These are phyloP conservation scores for Globisporangium viniferum DNA, from an alignment of 352 stramenopile genomes.

Conservation along the genomic window DNA sequence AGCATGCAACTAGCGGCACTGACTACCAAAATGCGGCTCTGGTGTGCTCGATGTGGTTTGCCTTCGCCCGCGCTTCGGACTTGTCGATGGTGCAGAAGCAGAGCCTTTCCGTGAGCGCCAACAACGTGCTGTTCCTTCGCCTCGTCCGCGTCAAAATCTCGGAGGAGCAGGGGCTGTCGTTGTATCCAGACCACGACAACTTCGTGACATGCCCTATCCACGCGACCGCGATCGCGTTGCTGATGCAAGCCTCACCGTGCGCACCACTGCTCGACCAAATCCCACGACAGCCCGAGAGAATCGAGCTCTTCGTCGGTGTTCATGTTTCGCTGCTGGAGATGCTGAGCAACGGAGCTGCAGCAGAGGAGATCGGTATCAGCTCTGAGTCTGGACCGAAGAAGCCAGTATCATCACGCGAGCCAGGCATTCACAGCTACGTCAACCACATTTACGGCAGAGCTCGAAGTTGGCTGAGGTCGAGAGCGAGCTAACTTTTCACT, in stretches of 20 bases:
- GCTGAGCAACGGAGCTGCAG: too few species aligned
- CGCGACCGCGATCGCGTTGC: not conserved
- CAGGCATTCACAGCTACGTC: not conserved
- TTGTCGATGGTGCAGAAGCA: conserved; percentile 16
- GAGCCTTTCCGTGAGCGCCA: conserved; percentile 9
- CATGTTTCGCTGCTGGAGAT: too few species aligned
- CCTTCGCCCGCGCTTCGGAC: conserved; percentile 15
- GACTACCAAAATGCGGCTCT: conserved; percentile 26
- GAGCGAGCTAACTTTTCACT: not conserved
- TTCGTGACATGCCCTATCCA: not conserved
- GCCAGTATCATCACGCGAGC: too few species aligned
- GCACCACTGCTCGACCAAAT: not conserved
- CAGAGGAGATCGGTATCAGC: too few species aligned
- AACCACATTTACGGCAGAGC: not conserved
- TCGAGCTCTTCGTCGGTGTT: not conserved
- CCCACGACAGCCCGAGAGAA: not conserved
- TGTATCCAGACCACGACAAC: not conserved
- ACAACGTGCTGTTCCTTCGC: conserved; percentile 15
- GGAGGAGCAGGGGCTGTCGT: not conserved
- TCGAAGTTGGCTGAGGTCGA: not conserved
- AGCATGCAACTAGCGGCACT: not conserved
- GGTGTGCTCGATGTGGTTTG: conserved; percentile 17
- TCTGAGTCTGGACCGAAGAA: too few species aligned
- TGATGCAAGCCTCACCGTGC: not conserved
- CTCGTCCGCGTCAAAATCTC: not conserved